phyloP scores from a whole-genome alignment of 768 basidiomycete genomes.

The Auriculariales sp. region DNA sequence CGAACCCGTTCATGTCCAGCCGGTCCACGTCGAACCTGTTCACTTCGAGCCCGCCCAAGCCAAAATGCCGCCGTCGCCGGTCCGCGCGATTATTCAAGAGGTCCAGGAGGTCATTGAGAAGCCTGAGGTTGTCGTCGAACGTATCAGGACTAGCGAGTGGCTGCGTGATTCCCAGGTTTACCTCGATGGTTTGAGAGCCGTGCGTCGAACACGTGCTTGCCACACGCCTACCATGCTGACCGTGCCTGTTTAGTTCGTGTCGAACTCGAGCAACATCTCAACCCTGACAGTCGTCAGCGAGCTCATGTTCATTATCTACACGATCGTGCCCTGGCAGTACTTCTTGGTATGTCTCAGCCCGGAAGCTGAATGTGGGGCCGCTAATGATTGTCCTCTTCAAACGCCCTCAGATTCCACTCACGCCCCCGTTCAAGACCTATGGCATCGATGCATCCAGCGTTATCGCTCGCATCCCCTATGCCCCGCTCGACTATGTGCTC shows the following conservation, averaged over 20 bases:
- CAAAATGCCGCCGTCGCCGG: conserved; percentile 14
- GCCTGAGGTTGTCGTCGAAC: conserved; percentile 8
- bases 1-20: background rate
- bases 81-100: conserved; percentile 14
- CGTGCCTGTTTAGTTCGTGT: conserved; percentile 31
- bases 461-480: conserved; percentile 25
- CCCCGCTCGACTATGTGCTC: conserved; percentile 30
- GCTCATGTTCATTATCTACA: conserved; percentile 34
- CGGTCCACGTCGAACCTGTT: background rate
- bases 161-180: background rate
- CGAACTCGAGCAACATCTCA: conserved; percentile 52
- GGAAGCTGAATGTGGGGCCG: background rate
- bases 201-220: background rate
- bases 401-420: conserved; percentile 1
- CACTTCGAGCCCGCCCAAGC: background rate
- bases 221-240: background rate
- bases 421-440: background rate
- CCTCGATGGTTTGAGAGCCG: conserved; percentile 4
- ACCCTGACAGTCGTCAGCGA: conserved; percentile 38
- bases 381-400: conserved; percentile 19
- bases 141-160: conserved; percentile 2
- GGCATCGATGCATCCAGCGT: background rate
- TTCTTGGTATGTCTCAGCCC: conserved; percentile 4
- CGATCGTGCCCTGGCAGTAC: conserved; percentile 36
- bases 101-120: conserved; percentile 8